A percentile compares a stretch with the other conserved stretches of the same genome.
phyloP scores from a whole-genome alignment of 163 green algal species.

The Chlamydomonas reinhardtii region DNA sequence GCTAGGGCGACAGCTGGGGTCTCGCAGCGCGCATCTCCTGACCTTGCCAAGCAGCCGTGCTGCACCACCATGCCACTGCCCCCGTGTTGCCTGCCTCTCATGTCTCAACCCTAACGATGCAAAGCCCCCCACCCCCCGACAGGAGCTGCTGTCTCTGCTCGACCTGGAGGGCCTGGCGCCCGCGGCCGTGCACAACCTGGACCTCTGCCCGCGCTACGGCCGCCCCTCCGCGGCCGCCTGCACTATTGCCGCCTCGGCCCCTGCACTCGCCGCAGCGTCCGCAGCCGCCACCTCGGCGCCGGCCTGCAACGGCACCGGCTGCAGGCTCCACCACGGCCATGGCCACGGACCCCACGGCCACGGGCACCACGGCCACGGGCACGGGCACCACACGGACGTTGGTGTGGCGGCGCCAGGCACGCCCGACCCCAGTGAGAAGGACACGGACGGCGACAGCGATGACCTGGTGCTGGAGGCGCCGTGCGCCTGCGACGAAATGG shows the following conservation, averaged over 20 bases:
- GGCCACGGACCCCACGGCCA: background rate
- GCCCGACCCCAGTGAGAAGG: conserved; percentile 57
- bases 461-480: conserved; percentile 61
- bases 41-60: too few species aligned
- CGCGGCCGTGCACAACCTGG: background rate
- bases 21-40: too few species aligned
- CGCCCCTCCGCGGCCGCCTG: background rate
- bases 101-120: too few species aligned
- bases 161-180: conserved; percentile 38
- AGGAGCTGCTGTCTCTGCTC: conserved; percentile 76
- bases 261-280: background rate
- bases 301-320: too few species aligned
- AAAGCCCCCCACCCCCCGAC: too few species aligned
- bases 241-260: too few species aligned
- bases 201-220: background rate
- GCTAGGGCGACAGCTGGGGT: too few species aligned
- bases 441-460: conserved; percentile 53
- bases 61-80: too few species aligned
- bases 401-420: conserved; percentile 52
- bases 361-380: too few species aligned
- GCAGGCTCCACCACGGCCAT: too few species aligned
- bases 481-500: conserved; percentile 57
- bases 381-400: background rate
- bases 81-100: too few species aligned
- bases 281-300: background rate